Evolutionary conservation across 257 asterid species (phyloP), one percentile per base, ranked within the genome.

Genomic region (Solanum sitiens): DNA sequence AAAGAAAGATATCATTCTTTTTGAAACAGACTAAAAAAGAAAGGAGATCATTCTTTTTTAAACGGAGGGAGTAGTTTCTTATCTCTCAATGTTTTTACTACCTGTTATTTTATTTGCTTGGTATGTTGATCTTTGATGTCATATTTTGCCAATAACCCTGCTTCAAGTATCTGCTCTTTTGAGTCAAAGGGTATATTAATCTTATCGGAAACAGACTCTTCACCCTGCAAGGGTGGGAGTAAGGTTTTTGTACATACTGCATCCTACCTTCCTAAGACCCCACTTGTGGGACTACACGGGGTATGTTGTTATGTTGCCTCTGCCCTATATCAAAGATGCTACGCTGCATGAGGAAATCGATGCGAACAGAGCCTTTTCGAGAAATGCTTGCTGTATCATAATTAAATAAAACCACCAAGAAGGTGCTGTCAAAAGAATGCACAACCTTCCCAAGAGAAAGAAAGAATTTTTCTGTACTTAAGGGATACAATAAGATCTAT

Each of bases 331-430:
- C 80, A 72, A 72, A 72, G 79, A 72, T 72, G 47, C 83, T 40
- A 76, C 4, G 8, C 14, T 8, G 15, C 44, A 5, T 12, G 12
- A 42, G n/a, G 37, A 76, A 76, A 76, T 42, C n/a, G 35, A 76
- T 42, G 45, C 83, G 2, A 56, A 56, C 65, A 72, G 95, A 35
- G 87, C 95, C 96, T 27, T 92, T 59, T 68, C 1, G 6, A 68
- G 75, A 30, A 68, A 68, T 68, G 76, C 42, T 16, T 15, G 10
- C 13, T 71, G n/a, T 70, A 30, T 32, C 1, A 32, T 32, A 70
- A 70, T 70, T 70, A 70, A 70, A 70, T 70, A 70, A 70, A 30
- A 70, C 23, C 40, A 70, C 75, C 35, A 70, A 70, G 40, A 30
- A 70, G 23, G 75, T 68, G 74, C 37, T 27, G 74, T 27, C 75